Evolutionary conservation across 768 basidiomycete species (phyloP), one percentile per base, ranked within the genome.

Genomic region (Lactifluus echinatus): DNA sequence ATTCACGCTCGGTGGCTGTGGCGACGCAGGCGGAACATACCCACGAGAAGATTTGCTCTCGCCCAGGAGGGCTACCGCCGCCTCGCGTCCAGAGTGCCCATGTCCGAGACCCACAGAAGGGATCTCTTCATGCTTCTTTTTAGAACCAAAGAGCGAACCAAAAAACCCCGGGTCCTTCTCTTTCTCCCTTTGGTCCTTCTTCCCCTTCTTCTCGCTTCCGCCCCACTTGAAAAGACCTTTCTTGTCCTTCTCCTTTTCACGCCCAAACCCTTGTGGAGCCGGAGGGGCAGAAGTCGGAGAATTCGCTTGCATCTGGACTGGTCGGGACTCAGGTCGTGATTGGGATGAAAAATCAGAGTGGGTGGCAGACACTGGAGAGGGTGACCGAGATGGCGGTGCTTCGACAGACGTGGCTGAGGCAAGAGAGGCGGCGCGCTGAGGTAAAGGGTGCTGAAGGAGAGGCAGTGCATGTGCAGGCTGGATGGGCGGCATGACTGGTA

Each of bases 151-250:
- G 3, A 97, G 75, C 11, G 90, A 91, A 2, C 93, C 92, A 63
- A 98, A 92, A 75, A 97, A 96, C 2, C 92, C 79, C 19, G 81
- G 73, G n/a, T 88, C 85, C 68, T 84, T 84, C 66, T 87, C 84
- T 62, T 77, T 76, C 59, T 76, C 77, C 66, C 80, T 81, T 63
- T 59, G 79, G 43, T 76, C 74, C 60, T 80, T 78, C 67, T 78
- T 79, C 64, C 80, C 77, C 50, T 67, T 73, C 60, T 74, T 77
- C 61, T 70, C 74, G 60, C 70, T 73, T 55, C 71, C 74, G 63
- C 68, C 77, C 71, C 66, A 71, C 69, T 76, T 73, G 48, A 65
- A 61, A 11, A 64, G 63, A 64, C 82, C 86, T 72, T 84, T 87
- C 49, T 74, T 72, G 36, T 72, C 83, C 45, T 79, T 71, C 28